Evolutionary conservation across 2,329 filamentous ascomycete species (phyloP).

Genomic region (Stemphylium beticola): DNA sequence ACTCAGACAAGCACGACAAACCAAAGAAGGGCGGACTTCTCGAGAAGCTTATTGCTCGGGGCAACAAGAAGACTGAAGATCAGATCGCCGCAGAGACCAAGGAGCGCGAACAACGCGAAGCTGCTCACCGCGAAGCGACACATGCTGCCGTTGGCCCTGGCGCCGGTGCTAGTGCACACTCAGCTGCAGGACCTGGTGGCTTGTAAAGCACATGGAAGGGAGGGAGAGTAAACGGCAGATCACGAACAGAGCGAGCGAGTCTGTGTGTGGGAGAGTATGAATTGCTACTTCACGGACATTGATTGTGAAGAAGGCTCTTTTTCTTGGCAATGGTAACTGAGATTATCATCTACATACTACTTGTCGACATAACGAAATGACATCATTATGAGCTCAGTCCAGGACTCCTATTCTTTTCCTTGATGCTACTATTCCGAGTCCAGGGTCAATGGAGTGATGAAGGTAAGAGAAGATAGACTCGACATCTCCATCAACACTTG

Average conservation of each 20-base stretch:
- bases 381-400: conserved; percentile 3
- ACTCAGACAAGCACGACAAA: conserved; percentile 39
- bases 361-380: conserved; percentile 9
- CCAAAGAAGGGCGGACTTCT: conserved; percentile 43
- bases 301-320: conserved; percentile 3
- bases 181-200: conserved; percentile 22
- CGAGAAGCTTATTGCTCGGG: conserved; percentile 42
- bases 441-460: too few relatives aligned
- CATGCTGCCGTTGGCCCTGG: conserved; percentile 21
- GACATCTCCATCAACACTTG: too few relatives aligned
- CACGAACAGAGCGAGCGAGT: background rate
- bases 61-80: conserved; percentile 46
- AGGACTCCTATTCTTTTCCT: background rate
- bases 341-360: conserved; percentile 6
- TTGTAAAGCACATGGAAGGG: conserved; percentile 5
- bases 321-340: conserved; percentile 7
- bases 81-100: conserved; percentile 36
- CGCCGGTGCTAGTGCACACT: conserved; percentile 23
- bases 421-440: too few relatives aligned
- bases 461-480: too few relatives aligned
- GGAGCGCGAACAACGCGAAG: conserved; percentile 26
- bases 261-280: background rate
- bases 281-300: background rate
- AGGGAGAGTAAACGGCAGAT: background rate
- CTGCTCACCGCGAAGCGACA: conserved; percentile 18